These are phyloP conservation scores for Phaeosphaeriaceae sp. DNA, from an alignment of 2,329 filamentous ascomycete genomes.

Conservation along the genomic window DNA sequence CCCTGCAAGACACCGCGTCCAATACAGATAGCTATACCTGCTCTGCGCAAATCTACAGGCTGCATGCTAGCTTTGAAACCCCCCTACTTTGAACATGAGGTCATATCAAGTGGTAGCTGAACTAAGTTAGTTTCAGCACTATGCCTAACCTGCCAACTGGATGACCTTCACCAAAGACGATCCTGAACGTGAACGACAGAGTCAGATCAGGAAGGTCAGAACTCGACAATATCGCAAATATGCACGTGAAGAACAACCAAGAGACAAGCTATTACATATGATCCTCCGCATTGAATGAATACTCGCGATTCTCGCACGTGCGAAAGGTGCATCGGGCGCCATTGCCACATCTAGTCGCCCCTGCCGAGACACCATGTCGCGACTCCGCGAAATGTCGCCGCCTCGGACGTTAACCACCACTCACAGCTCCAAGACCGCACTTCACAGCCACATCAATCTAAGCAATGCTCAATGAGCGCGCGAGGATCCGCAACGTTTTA, in stretches of 20 bases:
- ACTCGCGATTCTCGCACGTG: constrained; percentile 22
- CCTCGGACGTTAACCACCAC: constrained; percentile 28
- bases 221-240: not conserved
- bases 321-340: constrained; percentile 13
- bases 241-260: not conserved
- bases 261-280: not conserved
- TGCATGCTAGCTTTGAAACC: not conserved
- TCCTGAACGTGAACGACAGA: no score
- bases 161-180: no score
- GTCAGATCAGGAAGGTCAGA: not conserved
- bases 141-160: not conserved
- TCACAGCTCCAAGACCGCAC: constrained; percentile 29
- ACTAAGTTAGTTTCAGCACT: not conserved
- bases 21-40: no score
- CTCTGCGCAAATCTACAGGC: no score
- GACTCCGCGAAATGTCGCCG: constrained; percentile 10
- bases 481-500: constrained; percentile 25
- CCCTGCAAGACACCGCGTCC: no score
- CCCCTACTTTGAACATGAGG: not conserved
- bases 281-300: constrained; percentile 16
- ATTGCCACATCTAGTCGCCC: constrained; percentile 24
- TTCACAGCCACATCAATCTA: constrained; percentile 31
- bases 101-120: not conserved
- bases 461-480: constrained; percentile 33
- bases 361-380: constrained; percentile 23